phyloP scores from a whole-genome alignment of 2,329 filamentous ascomycete genomes.

The Plectosphaerella plurivora region DNA sequence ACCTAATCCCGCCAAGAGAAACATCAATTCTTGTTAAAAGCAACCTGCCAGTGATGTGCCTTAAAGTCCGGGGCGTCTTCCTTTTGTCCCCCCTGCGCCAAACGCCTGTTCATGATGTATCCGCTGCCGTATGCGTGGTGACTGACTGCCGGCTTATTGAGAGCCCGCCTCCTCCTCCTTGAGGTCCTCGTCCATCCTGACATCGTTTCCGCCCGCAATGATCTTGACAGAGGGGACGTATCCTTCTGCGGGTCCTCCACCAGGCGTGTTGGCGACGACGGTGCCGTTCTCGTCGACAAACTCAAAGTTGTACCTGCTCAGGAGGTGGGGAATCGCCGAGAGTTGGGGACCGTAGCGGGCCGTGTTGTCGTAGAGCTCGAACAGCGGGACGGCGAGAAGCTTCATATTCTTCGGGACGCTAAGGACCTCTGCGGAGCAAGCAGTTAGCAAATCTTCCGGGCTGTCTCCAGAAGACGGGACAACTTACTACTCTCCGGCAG shows the following conservation, averaged over 20 bases:
- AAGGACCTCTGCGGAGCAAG: conserved; percentile 65
- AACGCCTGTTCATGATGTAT: conserved; percentile 11
- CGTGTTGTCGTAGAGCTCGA: conserved; percentile 98
- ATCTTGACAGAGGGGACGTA: conserved; percentile 62
- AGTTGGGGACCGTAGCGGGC: conserved; percentile 92
- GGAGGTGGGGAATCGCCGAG: conserved; percentile 89
- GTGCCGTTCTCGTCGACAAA: conserved; percentile 92
- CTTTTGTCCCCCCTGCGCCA: conserved; percentile 11
- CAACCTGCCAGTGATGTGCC: too few relatives aligned
- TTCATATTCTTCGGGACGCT: conserved; percentile 99
- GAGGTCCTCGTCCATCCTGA: conserved; percentile 50
- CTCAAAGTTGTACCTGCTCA: conserved; percentile 95
- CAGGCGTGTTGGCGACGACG: conserved; percentile 79
- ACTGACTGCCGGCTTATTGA: too few relatives aligned
- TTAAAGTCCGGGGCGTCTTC: background rate
- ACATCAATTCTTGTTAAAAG: too few relatives aligned
- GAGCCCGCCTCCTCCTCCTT: conserved; percentile 37
- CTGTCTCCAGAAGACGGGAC: background rate
- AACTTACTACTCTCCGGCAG: conserved; percentile 80
- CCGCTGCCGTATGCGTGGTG: background rate
- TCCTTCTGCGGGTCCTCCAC: conserved; percentile 53
- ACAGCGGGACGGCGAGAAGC: conserved; percentile 89
- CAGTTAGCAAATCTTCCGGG: background rate
- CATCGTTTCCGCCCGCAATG: conserved; percentile 56
- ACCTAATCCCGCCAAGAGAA: too few relatives aligned